Evolutionary conservation across 176 grass and related monocot genomes (phyloP), one percentile per base, ranked within the genome.

Genomic region (Chrysopogon serrulatus): DNA sequence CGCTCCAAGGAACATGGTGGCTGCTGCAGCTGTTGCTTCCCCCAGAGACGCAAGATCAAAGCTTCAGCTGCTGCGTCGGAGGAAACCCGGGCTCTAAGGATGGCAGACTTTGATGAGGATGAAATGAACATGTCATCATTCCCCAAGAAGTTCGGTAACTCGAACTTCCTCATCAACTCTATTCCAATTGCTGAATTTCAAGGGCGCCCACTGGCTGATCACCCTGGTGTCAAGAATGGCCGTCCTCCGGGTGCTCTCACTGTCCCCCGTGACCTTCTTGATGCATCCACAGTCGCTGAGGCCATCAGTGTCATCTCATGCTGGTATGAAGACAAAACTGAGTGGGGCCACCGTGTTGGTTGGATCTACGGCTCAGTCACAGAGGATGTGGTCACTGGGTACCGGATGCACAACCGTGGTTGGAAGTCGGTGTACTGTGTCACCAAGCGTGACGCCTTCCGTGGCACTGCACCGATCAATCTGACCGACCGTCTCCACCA

Each of bases 321-420:
- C 92, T 99, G 97, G 97, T 99, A 99, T 0, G 97, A 99, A 31
- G 97, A 99, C 74, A 99, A 99, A 87, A 99, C 97, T 0, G 97
- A 99, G 77, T 99, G 97, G 97, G 97, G 97, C 3, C 85, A 81
- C 35, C 93, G 97, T 71, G 97, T 99, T 23, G 97, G 97, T 36
- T 99, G 97, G 97, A 99, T 99, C 69, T 99, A 99, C 49, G 97
- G 97, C 6, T 99, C 97, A 10, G 97, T 99, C 11, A 96, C 97
- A 42, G 97, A 99, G 81, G 97, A 99, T 84, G 97, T 99, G 34
- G 91, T 99, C n/a, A 99, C 97, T 23, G 97, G 97, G n/a, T 99
- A 94, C 80, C 65, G 97, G 65, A 99, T 99, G 97, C 97, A 99
- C 85, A 99, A 99, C 86, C 84, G 96, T 74, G 96, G 96, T 11